Evolutionary conservation across 805 yeast species (phyloP), one percentile per base, ranked within the genome.

Genomic region (Hanseniaspora lachancei): DNA sequence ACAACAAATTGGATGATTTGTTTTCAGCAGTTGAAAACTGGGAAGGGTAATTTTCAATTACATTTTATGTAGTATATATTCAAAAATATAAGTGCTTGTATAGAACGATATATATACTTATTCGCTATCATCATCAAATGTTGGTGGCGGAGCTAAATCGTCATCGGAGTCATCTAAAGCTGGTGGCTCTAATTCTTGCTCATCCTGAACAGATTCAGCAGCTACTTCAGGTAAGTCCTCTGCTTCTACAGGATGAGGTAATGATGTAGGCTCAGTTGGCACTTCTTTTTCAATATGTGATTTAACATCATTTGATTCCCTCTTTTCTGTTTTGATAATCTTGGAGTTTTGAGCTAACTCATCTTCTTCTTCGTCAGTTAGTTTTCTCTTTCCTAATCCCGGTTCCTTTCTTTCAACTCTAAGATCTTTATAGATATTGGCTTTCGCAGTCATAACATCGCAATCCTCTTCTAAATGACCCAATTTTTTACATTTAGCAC

Each of bases 401-500:
- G 18, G 16, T 29, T 20, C 16, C 15, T 44, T 44, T n/a, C n/a
- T 16, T 20, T 18, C 21, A 21, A 16, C 23, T 20, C 16, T 47
- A 15, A 29, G 39, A 15, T 21, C 51, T 21, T 48, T 18, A n/a
- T 38, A 48, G 10, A 23, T 35, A 16, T 49, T 32, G 7, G 42
- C 36, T 18, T 42, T 35, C 20, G 42, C 47, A 29, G 70, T 70
- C 57, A 76, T 47, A 12, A 49, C 43, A 13, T 57, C 78, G 75
- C 98, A 93, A 69, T 93, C 97, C 57, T 88, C 74, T 0, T 95
- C 89, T 59, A 81, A 80, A 69, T 91, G 97, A 1, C 97, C 98
- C 29, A 77, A 72, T 54, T 77, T 77, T 1, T 95, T 95, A 75
- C 97, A 91, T 16, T 73, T 74, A 34, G 80, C 74, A 70, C 97